Evolutionary conservation across 805 yeast genomes (phyloP).

Genomic region (Spathaspora boniae): DNA sequence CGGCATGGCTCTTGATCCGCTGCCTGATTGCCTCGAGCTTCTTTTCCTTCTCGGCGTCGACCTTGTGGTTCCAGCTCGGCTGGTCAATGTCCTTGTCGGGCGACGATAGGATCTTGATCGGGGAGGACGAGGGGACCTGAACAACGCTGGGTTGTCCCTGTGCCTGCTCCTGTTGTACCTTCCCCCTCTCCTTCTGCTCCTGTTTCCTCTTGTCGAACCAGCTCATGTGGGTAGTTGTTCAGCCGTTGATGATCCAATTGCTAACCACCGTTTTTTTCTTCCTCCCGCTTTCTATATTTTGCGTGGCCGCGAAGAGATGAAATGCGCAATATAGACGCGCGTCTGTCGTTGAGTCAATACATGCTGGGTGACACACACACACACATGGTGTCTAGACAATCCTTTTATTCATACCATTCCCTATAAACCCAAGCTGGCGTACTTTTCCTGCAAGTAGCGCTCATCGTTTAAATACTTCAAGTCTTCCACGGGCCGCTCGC

Average conservation of each 20-base stretch:
- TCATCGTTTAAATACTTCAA: constrained; percentile 25
- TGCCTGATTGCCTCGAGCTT: constrained; percentile 33
- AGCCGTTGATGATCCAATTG: no score
- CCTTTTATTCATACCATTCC: background rate
- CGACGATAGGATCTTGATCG: constrained; percentile 28
- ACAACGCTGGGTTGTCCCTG: no score
- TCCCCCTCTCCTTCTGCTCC: no score
- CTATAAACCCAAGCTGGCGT: constrained; percentile 8
- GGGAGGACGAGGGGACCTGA: constrained; percentile 43
- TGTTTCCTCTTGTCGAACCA: no score
- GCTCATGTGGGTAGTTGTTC: no score
- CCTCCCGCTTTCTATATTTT: no score
- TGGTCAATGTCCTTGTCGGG: constrained; percentile 15
- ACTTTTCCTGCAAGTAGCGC: constrained; percentile 9
- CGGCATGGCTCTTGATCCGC: constrained; percentile 34
- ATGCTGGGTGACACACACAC: no score
- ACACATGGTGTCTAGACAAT: no score
- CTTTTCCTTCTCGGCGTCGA: constrained; percentile 18
- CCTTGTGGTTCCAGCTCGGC: constrained; percentile 10
- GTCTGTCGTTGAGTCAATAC: no score
- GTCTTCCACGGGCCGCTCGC: constrained; percentile 35
- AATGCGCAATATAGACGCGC: no score
- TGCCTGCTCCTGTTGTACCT: no score
- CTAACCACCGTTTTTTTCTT: no score
- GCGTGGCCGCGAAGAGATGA: background rate